phyloP scores from a whole-genome alignment of 164 flowering plant species.

The Malania oleifera region DNA sequence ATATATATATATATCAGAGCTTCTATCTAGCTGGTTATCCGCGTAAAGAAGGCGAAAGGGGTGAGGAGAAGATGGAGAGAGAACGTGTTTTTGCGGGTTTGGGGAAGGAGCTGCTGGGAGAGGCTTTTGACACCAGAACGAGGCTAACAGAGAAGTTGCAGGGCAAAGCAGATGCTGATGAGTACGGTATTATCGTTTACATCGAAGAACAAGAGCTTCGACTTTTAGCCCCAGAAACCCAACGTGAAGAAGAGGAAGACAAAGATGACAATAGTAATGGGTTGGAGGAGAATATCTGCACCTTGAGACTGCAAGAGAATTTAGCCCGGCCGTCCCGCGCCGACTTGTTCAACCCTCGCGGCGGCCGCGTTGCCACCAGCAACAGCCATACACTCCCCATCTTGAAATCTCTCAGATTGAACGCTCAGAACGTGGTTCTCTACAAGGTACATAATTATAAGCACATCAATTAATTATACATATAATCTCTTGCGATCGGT shows the following conservation, averaged over 20 bases:
- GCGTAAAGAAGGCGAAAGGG: not conserved
- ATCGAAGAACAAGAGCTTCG: conserved; percentile 13
- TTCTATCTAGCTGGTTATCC: conserved; percentile 44
- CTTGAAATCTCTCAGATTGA: conserved; percentile 8
- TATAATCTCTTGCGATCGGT: too few species aligned
- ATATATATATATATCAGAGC: conserved; percentile 16
- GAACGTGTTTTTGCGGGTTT: conserved; percentile 34
- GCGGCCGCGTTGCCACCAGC: conserved; percentile 11
- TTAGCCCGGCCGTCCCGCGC: conserved; percentile 11
- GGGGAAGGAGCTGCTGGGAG: conserved; percentile 17
- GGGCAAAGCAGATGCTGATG: conserved; percentile 18
- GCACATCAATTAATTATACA: too few species aligned
- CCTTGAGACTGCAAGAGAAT: conserved; percentile 5
- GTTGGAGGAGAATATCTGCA: conserved; percentile 15
- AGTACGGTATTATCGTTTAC: conserved; percentile 24
- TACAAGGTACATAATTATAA: conserved; percentile 12
- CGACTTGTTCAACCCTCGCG: conserved; percentile 19
- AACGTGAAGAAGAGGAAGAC: conserved; percentile 7
- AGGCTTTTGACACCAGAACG: conserved; percentile 20
- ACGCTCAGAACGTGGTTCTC: conserved; percentile 18
- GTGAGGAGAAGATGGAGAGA: not conserved
- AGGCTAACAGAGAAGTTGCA: conserved; percentile 23
- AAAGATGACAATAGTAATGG: conserved; percentile 9
- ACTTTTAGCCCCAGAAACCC: conserved; percentile 10
- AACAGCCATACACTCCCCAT: conserved; percentile 23